Conservation (phyloP, 2,329 filamentous ascomycete species). For the Diaporthe caulivora region DNA sequence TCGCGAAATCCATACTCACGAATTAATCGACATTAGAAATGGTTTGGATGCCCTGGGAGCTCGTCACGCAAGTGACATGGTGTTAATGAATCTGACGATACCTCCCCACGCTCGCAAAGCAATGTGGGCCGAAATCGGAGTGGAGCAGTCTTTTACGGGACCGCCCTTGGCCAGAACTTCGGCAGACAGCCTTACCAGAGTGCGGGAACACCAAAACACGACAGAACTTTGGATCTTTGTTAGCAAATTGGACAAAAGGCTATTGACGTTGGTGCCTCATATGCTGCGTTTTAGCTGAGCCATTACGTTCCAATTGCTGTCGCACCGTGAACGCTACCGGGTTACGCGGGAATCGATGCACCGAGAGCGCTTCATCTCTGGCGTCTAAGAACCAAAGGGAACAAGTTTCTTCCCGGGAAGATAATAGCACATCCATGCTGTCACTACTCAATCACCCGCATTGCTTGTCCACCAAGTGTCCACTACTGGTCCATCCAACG, state of each 20-base stretch:
- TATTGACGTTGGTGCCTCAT: not conserved
- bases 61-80: not conserved
- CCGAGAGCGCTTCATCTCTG: not conserved
- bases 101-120: not conserved
- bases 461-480: not conserved
- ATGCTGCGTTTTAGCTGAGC: not conserved
- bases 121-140: slow-evolving; percentile 15
- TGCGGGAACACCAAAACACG: too few relatives aligned
- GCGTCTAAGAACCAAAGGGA: not conserved
- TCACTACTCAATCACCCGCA: slow-evolving; percentile 3
- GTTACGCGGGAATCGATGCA: not conserved
- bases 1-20: too few relatives aligned
- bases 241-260: not conserved
- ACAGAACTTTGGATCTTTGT: not conserved
- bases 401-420: not conserved
- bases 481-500: not conserved
- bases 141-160: not conserved
- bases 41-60: not conserved
- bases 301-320: not conserved
- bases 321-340: too few relatives aligned
- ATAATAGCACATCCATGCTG: not conserved
- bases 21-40: not conserved
- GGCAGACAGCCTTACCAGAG: not conserved
- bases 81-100: not conserved
- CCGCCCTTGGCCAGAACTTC: slow-evolving; percentile 7